Evolutionary conservation across 352 stramenopile species (phyloP).

Genomic region (Phytopythium kandeliae): DNA sequence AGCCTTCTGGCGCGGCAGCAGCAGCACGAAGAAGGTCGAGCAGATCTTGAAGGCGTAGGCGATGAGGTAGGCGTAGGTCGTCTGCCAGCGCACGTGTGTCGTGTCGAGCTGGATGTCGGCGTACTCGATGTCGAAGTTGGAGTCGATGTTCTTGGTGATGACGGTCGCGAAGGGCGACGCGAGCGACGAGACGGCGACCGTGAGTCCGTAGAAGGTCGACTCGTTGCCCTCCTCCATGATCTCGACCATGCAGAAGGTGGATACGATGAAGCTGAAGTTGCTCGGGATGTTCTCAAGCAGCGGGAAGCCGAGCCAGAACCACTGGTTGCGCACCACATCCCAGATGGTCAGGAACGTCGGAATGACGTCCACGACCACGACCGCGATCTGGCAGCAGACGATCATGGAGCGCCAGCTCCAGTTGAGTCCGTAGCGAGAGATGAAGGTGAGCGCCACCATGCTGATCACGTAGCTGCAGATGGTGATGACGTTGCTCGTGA

Average conservation of each 20-base stretch:
- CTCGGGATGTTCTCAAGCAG: constrained; percentile 42
- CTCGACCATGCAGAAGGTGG: constrained; percentile 55
- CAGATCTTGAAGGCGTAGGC: constrained; percentile 34
- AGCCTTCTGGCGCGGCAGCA: constrained; percentile 39
- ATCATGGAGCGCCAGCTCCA: constrained; percentile 47
- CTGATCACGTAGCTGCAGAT: constrained; percentile 25
- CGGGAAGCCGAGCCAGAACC: constrained; percentile 53
- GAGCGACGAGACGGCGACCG: constrained; percentile 47
- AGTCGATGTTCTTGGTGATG: constrained; percentile 51
- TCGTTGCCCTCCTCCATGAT: constrained; percentile 50
- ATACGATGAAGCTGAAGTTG: constrained; percentile 42
- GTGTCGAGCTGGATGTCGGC: constrained; percentile 31
- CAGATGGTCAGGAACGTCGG: constrained; percentile 33
- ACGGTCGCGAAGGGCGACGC: constrained; percentile 37
- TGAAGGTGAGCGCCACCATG: constrained; percentile 29
- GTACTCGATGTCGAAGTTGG: constrained; percentile 33
- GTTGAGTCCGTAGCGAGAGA: constrained; percentile 32
- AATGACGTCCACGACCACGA: constrained; percentile 33
- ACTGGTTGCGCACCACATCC: constrained; percentile 51
- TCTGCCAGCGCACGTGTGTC: constrained; percentile 21
- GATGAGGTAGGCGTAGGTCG: constrained; percentile 31
- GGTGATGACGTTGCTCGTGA: constrained; percentile 24
- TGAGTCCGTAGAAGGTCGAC: constrained; percentile 43
- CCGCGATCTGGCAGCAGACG: constrained; percentile 24
- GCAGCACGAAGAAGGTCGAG: constrained; percentile 26